Base-by-base conservation (phyloP, 2,329 filamentous ascomycete genomes). In the Aureobasidium sp. region DNA sequence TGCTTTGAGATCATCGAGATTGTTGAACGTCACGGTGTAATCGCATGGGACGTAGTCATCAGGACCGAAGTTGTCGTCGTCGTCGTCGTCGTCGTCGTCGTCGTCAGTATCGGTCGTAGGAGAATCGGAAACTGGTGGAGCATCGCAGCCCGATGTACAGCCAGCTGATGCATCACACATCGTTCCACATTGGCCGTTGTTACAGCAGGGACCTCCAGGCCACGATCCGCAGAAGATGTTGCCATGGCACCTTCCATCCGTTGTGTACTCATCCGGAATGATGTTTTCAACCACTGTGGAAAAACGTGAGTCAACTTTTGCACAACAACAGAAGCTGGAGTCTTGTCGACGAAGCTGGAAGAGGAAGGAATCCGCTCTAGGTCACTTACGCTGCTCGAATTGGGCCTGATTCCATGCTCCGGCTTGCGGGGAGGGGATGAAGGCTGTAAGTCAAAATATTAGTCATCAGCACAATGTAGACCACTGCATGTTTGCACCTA, bases 351-450 rank as follows among this genome's bases (percentile, higher is more conserved):
- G 51, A 53, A 53, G 51, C 51, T 53, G 36, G 51, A 41, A 36
- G 41, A 53, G 53, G 39, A 31, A 57, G 31, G 20, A 53, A 55
- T 55, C 37, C 37, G 52, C 52, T 44, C 52, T 42, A 44, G 36
- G 52, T 44, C 37, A 55, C 52, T 55, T 55, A 55, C 52, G 52
- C 36, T 55, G 25, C 52, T 55, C 52, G 52, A 55, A 55, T 55
- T 55, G 37, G n/a, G 52, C 52, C 34, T 55, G 37, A n/a, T 55
- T 55, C 52, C 37, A 55, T 5, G 20, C 12, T 55, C 52, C 37
- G 37, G 52, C 52, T 55, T 7, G 37, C 2, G 52, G 52, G 20
- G 52, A 55, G 37, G 52, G 52, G 42, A 44, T 55, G 25, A 55
- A 55, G 37, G 52, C 52, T 55, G 36, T 55, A 29, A 42, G 44